Evolutionary conservation across 805 yeast genomes (phyloP), one percentile per base, ranked within the genome.

Genomic region (Saccharomycopsis oosterbeekiorum): DNA sequence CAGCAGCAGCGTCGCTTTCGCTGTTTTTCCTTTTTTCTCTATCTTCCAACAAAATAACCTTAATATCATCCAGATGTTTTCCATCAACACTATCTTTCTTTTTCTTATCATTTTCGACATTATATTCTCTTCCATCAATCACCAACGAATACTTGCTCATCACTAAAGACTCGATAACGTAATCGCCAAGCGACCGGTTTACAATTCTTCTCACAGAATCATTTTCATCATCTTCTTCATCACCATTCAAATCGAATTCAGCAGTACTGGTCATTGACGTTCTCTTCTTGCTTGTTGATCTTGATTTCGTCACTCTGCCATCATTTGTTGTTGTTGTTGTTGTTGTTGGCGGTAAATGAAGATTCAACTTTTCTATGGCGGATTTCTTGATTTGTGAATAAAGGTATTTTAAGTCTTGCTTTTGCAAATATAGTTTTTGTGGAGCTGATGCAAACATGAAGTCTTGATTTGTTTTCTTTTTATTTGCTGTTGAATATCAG

Each of bases 391-490:
- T 66, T 65, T 78, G 77, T 19, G 70, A 66, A 65, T 81, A 81
- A 8, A 85, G 70, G 61, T 73, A 77, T 43, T 76, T 74, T 57
- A 85, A 74, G 64, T 85, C 90, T 58, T 77, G 81, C 60, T 78
- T 70, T 21, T 79, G 75, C 59, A 86, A 74, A 62, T 78, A 78
- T 34, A 84, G 71, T 67, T 75, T 78, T 57, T 73, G 76, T 67
- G 77, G 74, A 5, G 66, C 70, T 59, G 73, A 47, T 21, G 21
- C 72, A 47, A 62, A 63, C 65, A 65, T 59, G 10, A 29, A 29
- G 3, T 29, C 34, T 29, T 4, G 34, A 29, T 6, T 29, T 29
- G 6, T 29, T n/a, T n/a, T 29, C 34, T 29, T 29, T 29, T 4
- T 29, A 29, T 36, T 41, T 53, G 14, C n/a, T 58, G 12, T 41